Percentiles rank a stretch among this genome's conserved stretches.
These are phyloP conservation scores for Nyctanthes arbortristis DNA, from an alignment of 257 asterid species.

Conservation along the genomic window DNA sequence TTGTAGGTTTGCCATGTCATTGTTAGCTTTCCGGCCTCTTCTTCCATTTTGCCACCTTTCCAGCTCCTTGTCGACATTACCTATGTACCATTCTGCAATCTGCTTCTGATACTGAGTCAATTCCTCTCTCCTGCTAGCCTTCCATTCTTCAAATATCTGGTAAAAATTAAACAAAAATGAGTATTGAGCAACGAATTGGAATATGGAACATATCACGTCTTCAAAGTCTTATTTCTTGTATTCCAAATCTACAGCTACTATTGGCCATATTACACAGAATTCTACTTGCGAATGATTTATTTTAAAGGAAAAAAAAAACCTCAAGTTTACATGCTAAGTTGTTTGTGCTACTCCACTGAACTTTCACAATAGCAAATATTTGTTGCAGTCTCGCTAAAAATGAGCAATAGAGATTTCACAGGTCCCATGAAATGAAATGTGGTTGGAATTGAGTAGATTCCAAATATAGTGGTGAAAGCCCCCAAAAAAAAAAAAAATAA, in stretches of 20 bases:
- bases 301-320: too few relatives aligned
- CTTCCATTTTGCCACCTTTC: constrained; percentile 96
- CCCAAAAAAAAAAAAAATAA: too few relatives aligned
- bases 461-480: too few relatives aligned
- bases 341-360: background rate
- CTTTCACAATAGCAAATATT: background rate
- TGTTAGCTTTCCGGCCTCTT: constrained; percentile 58
- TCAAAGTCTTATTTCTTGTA: background rate
- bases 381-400: too few relatives aligned
- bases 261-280: too few relatives aligned
- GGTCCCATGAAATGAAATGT: too few relatives aligned
- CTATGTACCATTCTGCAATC: constrained; percentile 68
- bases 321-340: background rate
- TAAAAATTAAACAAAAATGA: background rate
- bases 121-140: constrained; percentile 84
- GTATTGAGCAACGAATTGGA: background rate
- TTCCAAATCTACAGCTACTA: background rate
- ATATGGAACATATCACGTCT: background rate
- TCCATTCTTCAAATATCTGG: constrained; percentile 94
- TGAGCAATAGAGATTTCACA: too few relatives aligned
- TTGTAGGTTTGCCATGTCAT: constrained; percentile 69
- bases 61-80: constrained; percentile 72
- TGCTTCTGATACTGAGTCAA: constrained; percentile 77
- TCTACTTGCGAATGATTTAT: too few relatives aligned
- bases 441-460: too few relatives aligned